Base-by-base conservation (phyloP, 2,329 filamentous ascomycete species). In the Pseudogymnoascus sp. region DNA sequence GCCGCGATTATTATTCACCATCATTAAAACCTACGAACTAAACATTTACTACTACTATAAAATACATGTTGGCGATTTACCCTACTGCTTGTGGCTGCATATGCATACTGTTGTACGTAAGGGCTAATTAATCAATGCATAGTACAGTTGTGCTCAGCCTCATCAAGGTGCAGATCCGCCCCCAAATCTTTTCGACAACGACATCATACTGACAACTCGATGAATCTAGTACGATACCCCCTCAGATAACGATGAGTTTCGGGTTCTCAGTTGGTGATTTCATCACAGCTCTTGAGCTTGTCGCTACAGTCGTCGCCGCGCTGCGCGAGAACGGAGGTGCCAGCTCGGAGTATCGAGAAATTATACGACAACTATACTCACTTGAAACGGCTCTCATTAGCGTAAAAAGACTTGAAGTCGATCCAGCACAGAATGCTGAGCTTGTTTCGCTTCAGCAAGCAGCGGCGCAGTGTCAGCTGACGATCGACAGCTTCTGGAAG, bases 251-350 rank as follows among this genome's bases (percentile, higher is more conserved):
- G 5, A 67, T 67, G 68, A 65, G 66, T 23, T 70, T 70, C 40
- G 67, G 69, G 7, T 67, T 74, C 60, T 70, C 67, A n/a, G 55
- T 65, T 37, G 64, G 71, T 40, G 67, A 72, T 61, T 68, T 74
- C 61, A 65, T 73, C 55, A 63, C 70, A 12, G 67, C 68, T 12
- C 52, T 68, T 11, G 65, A 69, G 38, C 62, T 74, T 7, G 64
- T 72, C 7, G 45, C 63, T 7, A 67, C 67, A 5, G 64, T 70
- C 21, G 33, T 68, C 14, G 61, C 62, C n/a, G 64, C 63, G 21
- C 62, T 74, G 5, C 49, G 62, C 3, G 60, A 65, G 4, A 64
- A 60, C 40, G 62, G 65, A 2, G 63, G 61, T 18, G 38, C 65
- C 8, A 43, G 38, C 23, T 49, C 63, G 61, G 16, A 18, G 23